Evolutionary conservation across 108 stramenopile species (phyloP).

Genomic region (Pelagomonas calceolata): DNA sequence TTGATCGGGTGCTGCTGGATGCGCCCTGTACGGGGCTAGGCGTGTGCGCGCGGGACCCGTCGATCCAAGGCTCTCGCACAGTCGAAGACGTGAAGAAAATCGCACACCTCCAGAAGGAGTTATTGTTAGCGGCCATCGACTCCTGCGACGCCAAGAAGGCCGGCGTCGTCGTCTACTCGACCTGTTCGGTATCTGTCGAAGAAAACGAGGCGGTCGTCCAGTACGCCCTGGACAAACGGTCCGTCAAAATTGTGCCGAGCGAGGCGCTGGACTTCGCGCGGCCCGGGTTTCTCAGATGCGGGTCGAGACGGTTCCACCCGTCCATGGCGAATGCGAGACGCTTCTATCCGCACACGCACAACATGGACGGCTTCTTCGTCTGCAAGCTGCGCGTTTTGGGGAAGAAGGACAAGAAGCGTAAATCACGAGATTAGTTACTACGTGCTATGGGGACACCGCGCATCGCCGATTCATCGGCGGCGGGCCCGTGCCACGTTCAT

Average conservation of each 20-base stretch:
- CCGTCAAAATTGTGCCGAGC: constrained; percentile 85
- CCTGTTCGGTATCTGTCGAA: constrained; percentile 87
- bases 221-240: constrained; percentile 81
- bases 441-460: too few species aligned
- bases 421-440: too few species aligned
- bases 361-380: constrained; percentile 99
- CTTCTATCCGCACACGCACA: constrained; percentile 99
- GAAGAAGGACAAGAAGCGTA: background rate
- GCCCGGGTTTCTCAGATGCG: constrained; percentile 85
- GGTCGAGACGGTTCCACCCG: constrained; percentile 91
- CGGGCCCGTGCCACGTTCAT: too few species aligned
- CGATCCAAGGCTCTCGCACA: constrained; percentile 89
- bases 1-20: constrained; percentile 91
- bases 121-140: constrained; percentile 92
- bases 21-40: constrained; percentile 97
- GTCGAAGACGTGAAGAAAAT: constrained; percentile 75
- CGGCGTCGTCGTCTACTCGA: constrained; percentile 92
- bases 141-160: constrained; percentile 70
- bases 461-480: too few species aligned
- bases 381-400: constrained; percentile 82
- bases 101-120: constrained; percentile 91
- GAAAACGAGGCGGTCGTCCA: constrained; percentile 99
- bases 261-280: constrained; percentile 81
- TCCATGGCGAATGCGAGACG: constrained; percentile 75
- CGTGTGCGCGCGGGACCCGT: constrained; percentile 91